A percentile compares a stretch with the other conserved stretches of the same genome.
Evolutionary conservation across 768 basidiomycete genomes (phyloP).

Genomic region (Trametes elegans): DNA sequence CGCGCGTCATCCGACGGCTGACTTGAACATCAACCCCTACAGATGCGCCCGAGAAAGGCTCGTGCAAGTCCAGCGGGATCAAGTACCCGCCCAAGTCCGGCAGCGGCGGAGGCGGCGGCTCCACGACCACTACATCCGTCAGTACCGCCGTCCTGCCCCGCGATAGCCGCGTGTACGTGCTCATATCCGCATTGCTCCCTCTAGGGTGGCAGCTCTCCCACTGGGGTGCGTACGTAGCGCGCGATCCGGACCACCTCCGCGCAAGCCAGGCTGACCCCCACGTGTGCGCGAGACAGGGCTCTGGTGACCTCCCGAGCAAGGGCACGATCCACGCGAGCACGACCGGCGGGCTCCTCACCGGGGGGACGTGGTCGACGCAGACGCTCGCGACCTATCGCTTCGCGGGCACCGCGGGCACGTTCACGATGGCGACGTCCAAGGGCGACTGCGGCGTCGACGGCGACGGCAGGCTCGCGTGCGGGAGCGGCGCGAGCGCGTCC

Average conservation of each 20-base stretch:
- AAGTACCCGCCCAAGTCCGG: slow-evolving; percentile 58
- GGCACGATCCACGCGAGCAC: slow-evolving; percentile 44
- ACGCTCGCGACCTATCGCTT: slow-evolving; percentile 55
- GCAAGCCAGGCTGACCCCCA: no score
- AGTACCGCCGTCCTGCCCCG: background rate
- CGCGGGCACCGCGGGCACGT: slow-evolving; percentile 45
- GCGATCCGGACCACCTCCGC: no score
- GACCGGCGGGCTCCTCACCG: slow-evolving; percentile 51
- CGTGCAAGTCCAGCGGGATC: slow-evolving; percentile 57
- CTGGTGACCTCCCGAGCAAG: slow-evolving; percentile 39
- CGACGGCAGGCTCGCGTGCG: slow-evolving; percentile 49
- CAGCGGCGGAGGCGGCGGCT: no score
- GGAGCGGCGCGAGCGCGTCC: slow-evolving; percentile 44
- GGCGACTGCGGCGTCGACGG: slow-evolving; percentile 52
- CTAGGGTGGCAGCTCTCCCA: slow-evolving; percentile 17
- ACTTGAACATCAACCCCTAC: background rate
- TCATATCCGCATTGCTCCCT: background rate
- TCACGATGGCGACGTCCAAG: slow-evolving; percentile 59
- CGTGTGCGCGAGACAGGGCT: background rate
- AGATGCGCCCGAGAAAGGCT: slow-evolving; percentile 51
- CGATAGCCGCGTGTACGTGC: background rate
- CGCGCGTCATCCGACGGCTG: background rate
- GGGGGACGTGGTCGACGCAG: slow-evolving; percentile 61
- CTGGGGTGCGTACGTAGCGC: slow-evolving; percentile 12
- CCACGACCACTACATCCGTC: slow-evolving; percentile 7